phyloP scores from a whole-genome alignment of 306 rosid species.

The Inga laurina region DNA sequence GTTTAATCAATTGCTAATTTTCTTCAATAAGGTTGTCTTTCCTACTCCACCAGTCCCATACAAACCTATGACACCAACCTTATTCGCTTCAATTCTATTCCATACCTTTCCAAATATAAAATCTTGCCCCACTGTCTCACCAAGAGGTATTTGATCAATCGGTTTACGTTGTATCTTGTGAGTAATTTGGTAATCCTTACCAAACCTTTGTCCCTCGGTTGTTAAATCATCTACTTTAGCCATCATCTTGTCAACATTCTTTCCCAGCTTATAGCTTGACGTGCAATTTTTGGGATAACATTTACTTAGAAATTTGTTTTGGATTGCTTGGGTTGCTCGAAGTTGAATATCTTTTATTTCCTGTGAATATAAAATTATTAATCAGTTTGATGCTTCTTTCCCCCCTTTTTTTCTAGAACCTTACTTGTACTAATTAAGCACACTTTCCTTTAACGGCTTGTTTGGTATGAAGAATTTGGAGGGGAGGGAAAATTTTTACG shows the following conservation, averaged over 20 bases:
- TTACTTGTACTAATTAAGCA: neutral
- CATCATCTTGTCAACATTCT: neutral
- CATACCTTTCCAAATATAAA: neutral
- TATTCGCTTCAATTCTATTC: neutral
- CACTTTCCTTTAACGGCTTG: too few species aligned
- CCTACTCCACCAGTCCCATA: constrained; percentile 38
- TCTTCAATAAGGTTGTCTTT: constrained; percentile 20
- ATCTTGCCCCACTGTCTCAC: neutral
- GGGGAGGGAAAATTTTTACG: too few species aligned
- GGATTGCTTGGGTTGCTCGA: neutral
- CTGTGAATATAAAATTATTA: neutral
- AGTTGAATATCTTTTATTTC: neutral
- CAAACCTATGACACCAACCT: constrained; percentile 3
- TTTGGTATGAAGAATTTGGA: too few species aligned
- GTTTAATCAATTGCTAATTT: constrained; percentile 12
- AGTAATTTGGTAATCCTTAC: neutral
- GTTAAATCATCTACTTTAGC: neutral
- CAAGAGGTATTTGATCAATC: neutral
- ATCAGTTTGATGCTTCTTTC: neutral
- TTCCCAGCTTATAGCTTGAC: neutral
- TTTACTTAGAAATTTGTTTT: constrained; percentile 1
- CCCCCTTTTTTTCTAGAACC: neutral
- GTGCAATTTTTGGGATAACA: neutral
- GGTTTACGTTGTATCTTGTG: too few species aligned
- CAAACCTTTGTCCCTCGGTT: neutral